These are phyloP conservation scores for Curvularia lunata DNA, from an alignment of 2,329 filamentous ascomycete genomes.

Conservation along the genomic window DNA sequence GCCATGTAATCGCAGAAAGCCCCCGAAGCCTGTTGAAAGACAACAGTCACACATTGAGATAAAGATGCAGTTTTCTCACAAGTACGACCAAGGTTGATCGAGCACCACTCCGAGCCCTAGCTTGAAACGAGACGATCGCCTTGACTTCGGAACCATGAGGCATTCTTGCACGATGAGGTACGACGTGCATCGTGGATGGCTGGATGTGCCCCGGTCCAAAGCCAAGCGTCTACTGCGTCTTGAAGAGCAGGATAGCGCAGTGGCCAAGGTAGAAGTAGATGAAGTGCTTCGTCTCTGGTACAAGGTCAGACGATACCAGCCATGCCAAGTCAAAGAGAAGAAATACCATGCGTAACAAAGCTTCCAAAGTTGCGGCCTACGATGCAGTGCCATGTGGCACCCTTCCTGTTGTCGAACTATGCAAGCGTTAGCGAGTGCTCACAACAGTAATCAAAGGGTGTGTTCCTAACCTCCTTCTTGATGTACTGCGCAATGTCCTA, in stretches of 20 bases:
- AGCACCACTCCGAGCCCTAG: conserved; percentile 12
- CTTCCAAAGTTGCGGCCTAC: conserved; percentile 98
- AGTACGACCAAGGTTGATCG: neutral
- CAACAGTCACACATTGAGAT: neutral
- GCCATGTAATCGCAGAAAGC: conserved; percentile 9
- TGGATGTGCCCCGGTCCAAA: conserved; percentile 9
- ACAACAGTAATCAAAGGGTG: neutral
- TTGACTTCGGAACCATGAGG: conserved; percentile 2
- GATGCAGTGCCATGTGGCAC: conserved; percentile 99
- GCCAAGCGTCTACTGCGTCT: conserved; percentile 75
- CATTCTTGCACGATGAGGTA: conserved; percentile 4
- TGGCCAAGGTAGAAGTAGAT: conserved; percentile 99
- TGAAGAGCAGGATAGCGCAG: conserved; percentile 97
- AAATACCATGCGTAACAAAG: conserved; percentile 92
- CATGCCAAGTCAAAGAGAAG: neutral
- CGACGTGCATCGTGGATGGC: conserved; percentile 8
- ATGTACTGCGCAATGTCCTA: conserved; percentile 96
- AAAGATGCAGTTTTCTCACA: neutral
- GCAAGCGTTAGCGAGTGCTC: conserved; percentile 24
- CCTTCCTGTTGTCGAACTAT: conserved; percentile 95
- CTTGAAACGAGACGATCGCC: conserved; percentile 12
- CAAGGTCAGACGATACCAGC: conserved; percentile 19
- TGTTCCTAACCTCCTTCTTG: conserved; percentile 76
- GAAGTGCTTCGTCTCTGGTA: conserved; percentile 95
- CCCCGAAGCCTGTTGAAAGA: conserved; percentile 9